Evolutionary conservation across 768 basidiomycete genomes (phyloP), one percentile per base, ranked within the genome.

Genomic region (Tricholoma matsutake): DNA sequence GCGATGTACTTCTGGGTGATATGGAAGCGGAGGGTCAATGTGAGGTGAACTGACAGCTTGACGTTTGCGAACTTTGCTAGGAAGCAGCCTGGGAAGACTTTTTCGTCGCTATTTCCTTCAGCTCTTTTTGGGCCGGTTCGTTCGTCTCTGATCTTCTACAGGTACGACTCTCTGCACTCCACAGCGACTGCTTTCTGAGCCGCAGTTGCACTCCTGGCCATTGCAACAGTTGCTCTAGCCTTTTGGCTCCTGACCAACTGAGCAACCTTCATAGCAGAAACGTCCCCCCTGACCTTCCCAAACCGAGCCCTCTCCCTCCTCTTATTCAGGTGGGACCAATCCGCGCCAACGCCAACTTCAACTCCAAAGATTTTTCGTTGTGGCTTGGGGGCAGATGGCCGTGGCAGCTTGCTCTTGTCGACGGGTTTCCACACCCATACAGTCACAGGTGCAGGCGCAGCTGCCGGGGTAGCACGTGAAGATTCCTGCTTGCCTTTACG

Each of bases 311-410:
- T 71, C 61, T 78, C 79, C 63, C 86, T 73, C 58, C 85, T 75
- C 65, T 75, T 81, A 71, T 80, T 89, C 59, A 89, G 71, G 68
- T 88, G 86, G 6, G 78, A 75, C 69, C 77, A 78, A 64, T 89
- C 86, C 53, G 76, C 76, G 4, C 77, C 80, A 5, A 78, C 74
- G 5, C 81, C 84, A 10, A 84, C 77, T 53, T 80, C 79, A 34
- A 56, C 57, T 8, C 79, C 78, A 49, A 77, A 70, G n/a, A 60
- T 28, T 54, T 49, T 32, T 20, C 18, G 47, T 13, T 43, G 29
- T 16, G 43, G 56, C 49, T 63, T 57, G 8, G 54, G 56, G 18
- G 11, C 31, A 11, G 51, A 31, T 1, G 59, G 57, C 18, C 47
- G 39, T 10, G 58, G 60, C 31, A 57, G 34, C 22, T 59, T 61